These are phyloP conservation scores for Colletotrichum tropicicola DNA, from an alignment of 2,329 filamentous ascomycete species.

Conservation along the genomic window DNA sequence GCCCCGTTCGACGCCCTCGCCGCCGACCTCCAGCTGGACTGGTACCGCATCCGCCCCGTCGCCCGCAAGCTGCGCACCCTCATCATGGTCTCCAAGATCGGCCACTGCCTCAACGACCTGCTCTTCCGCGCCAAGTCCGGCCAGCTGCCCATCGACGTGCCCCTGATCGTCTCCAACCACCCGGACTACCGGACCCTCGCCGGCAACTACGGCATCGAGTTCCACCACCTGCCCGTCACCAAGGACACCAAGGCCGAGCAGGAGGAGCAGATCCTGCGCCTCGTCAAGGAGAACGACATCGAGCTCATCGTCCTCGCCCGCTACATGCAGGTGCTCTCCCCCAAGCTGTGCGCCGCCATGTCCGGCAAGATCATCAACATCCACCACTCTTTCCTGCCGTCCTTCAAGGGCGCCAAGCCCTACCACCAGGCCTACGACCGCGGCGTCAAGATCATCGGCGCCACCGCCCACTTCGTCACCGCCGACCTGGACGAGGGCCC, in stretches of 20 bases:
- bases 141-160: slow-evolving; percentile 79
- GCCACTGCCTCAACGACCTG: slow-evolving; percentile 85
- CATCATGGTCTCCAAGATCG: slow-evolving; percentile 92
- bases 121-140: slow-evolving; percentile 81
- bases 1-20: slow-evolving; percentile 69
- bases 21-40: slow-evolving; percentile 69
- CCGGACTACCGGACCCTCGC: slow-evolving; percentile 76
- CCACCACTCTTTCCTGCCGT: slow-evolving; percentile 86
- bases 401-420: slow-evolving; percentile 88
- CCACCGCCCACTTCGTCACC: slow-evolving; percentile 87
- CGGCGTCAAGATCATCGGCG: slow-evolving; percentile 89
- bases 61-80: slow-evolving; percentile 78
- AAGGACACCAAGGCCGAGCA: slow-evolving; percentile 81
- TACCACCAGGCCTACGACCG: slow-evolving; percentile 90
- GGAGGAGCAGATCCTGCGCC: slow-evolving; percentile 75
- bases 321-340: slow-evolving; percentile 89
- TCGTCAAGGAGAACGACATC: slow-evolving; percentile 74
- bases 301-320: slow-evolving; percentile 84
- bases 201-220: slow-evolving; percentile 78
- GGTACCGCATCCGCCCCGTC: slow-evolving; percentile 74
- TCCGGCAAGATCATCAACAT: slow-evolving; percentile 91
- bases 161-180: slow-evolving; percentile 85
- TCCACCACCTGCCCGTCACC: slow-evolving; percentile 83
- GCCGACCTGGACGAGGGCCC: slow-evolving; percentile 87
- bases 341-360: slow-evolving; percentile 79